Evolutionary conservation across 768 basidiomycete species (phyloP).

Genomic region (Mrakia hoshinonis): DNA sequence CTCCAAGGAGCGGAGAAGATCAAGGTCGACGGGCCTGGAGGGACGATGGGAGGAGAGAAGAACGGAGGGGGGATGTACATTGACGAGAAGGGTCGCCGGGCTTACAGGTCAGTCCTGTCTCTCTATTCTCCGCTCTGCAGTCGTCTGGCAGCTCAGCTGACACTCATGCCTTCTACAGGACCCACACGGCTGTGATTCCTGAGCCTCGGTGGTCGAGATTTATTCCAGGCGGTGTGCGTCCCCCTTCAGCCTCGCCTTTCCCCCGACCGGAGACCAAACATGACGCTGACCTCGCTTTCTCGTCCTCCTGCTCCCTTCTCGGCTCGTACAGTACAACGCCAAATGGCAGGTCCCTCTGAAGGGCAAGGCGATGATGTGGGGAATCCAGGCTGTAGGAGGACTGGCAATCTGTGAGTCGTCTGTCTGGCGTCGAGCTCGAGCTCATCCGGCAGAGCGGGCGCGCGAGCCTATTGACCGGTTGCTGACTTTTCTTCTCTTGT

Average conservation of each 20-base stretch:
- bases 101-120: background rate
- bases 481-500: background rate
- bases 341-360: slow-evolving; percentile 22
- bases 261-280: background rate
- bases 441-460: background rate
- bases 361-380: slow-evolving; percentile 28
- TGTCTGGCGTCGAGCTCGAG: background rate
- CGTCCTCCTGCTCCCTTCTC: background rate
- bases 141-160: background rate
- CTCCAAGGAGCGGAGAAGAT: background rate
- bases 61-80: too few species aligned
- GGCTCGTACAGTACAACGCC: background rate
- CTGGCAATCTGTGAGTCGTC: slow-evolving; percentile 19
- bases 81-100: slow-evolving; percentile 6
- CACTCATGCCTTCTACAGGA: background rate
- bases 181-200: background rate
- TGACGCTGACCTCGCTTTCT: background rate
- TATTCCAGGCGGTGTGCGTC: slow-evolving; percentile 13
- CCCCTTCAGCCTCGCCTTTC: background rate
- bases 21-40: background rate
- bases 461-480: background rate
- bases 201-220: slow-evolving; percentile 7
- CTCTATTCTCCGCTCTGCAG: background rate
- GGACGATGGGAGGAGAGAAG: background rate
- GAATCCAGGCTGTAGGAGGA: slow-evolving; percentile 5